These are phyloP conservation scores for Penicillium sp. DNA, from an alignment of 2,329 filamentous ascomycete genomes.

Conservation along the genomic window DNA sequence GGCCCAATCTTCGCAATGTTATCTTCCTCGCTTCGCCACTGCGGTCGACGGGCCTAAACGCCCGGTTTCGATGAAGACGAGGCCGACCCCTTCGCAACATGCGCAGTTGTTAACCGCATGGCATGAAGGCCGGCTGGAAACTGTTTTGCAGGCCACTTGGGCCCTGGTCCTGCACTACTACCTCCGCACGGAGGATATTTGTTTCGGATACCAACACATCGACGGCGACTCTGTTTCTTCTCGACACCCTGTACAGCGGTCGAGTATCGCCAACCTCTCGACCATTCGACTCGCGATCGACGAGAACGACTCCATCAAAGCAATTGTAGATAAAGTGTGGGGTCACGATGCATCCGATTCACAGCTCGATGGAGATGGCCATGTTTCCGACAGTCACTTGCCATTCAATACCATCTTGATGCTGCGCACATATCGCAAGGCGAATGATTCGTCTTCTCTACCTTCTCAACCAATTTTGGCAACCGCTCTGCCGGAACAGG, in stretches of 20 bases:
- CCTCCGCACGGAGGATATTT: constrained; percentile 44
- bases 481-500: constrained; percentile 31
- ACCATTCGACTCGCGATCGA: constrained; percentile 26
- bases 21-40: constrained; percentile 33
- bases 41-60: constrained; percentile 28
- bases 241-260: constrained; percentile 18
- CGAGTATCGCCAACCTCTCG: constrained; percentile 14
- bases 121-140: constrained; percentile 22
- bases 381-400: constrained; percentile 17
- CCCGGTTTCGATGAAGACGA: constrained; percentile 34
- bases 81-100: constrained; percentile 26
- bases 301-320: constrained; percentile 25
- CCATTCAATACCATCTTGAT: constrained; percentile 36
- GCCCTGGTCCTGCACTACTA: constrained; percentile 44
- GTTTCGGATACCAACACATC: constrained; percentile 42
- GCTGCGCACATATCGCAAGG: constrained; percentile 29
- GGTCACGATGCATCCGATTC: constrained; percentile 5
- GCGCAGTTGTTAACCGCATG: constrained; percentile 30
- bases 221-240: constrained; percentile 17
- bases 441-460: constrained; percentile 10
- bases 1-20: constrained; percentile 31
- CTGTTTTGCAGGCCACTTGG: constrained; percentile 42
- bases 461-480: constrained; percentile 24
- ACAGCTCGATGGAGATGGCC: constrained; percentile 10
- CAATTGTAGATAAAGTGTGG: constrained; percentile 27